Evolutionary conservation across 2,329 filamentous ascomycete species (phyloP), one percentile per base, ranked within the genome.

Genomic region (Trichoderma koningiopsis): DNA sequence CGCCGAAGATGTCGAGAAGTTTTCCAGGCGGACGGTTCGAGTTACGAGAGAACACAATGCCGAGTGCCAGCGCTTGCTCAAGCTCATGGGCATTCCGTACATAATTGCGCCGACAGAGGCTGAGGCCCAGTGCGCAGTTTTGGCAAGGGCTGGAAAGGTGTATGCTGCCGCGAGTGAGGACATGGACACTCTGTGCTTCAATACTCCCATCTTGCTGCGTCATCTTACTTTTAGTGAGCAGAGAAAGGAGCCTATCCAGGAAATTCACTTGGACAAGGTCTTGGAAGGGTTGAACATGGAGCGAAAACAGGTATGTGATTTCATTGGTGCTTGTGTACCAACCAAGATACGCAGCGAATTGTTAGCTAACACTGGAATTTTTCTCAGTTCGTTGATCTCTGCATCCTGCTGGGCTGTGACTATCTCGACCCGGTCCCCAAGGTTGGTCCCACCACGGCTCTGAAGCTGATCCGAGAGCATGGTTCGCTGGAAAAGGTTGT

Each of bases 151-250:
- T 5, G 95, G 94, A 47, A 98, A 98, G 82, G 96, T 99, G 63
- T 99, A 96, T 79, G 96, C 94, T 4, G 96, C 96, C 24, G 96
- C 96, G 3, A 97, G 92, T 72, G 96, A 99, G 82, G 96, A 99
- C 81, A 99, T 99, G 96, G 96, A 99, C 78, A 99, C 96, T 0
- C 84, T 99, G 68, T 98, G 95, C 76, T 99, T 99, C 80, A 90
- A 97, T 76, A 87, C 94, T 63, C 96, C 96, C 0, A 94, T 99
- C 70, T 83, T 99, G 58, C 83, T 99, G 72, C 88, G 96, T 61
- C 94, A 99, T 81, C 87, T 99, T 72, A 99, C 96, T 2, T 98
- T 97, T 80, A 96, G 93, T 77, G 96, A 99, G 84, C 94, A 97
- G 83, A 88, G 95, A 72, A 99, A 99, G 81, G 94, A 98, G 79